Percentiles rank a stretch among this genome's conserved stretches.
Conservation (phyloP, 192 early-diverging fungal genomes). For the Coemansia sp. region DNA sequence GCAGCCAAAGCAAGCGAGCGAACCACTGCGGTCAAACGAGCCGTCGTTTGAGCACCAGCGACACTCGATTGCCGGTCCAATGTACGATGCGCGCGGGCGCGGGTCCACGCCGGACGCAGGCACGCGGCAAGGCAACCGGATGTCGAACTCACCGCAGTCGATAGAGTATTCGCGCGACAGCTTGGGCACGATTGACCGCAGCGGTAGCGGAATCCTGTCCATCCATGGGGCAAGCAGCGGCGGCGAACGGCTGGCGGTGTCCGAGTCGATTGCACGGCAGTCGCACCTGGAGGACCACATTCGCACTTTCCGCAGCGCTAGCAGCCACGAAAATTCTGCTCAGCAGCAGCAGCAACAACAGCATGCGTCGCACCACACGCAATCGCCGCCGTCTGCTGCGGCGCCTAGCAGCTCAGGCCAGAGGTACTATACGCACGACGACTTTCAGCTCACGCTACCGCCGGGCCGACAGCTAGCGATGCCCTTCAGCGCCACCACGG, state of each 20-base stretch:
- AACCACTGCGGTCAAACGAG: background rate
- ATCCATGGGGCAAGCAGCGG: background rate
- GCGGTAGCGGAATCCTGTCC: background rate
- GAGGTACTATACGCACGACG: conserved; percentile 1
- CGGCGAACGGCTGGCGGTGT: conserved; percentile 7
- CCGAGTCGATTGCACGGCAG: conserved; percentile 41
- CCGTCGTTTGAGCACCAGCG: background rate
- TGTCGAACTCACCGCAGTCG: conserved; percentile 29
- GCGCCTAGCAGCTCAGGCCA: background rate
- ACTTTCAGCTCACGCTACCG: conserved; percentile 36
- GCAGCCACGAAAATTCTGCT: conserved; percentile 3
- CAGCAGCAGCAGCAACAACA: too few species aligned
- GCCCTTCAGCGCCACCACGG: background rate
- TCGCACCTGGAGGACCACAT: conserved; percentile 41
- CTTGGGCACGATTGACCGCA: background rate
- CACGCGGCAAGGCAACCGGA: background rate
- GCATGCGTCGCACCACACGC: background rate
- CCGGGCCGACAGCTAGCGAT: background rate
- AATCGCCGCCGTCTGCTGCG: background rate
- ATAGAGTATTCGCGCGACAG: conserved; percentile 5
- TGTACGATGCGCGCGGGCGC: background rate
- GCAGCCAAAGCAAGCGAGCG: background rate
- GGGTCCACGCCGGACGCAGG: conserved; percentile 2
- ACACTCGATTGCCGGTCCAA: background rate
- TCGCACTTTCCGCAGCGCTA: conserved; percentile 23